Evolutionary conservation across 257 asterid species (phyloP).

Genomic region (Verbascum thapsus): DNA sequence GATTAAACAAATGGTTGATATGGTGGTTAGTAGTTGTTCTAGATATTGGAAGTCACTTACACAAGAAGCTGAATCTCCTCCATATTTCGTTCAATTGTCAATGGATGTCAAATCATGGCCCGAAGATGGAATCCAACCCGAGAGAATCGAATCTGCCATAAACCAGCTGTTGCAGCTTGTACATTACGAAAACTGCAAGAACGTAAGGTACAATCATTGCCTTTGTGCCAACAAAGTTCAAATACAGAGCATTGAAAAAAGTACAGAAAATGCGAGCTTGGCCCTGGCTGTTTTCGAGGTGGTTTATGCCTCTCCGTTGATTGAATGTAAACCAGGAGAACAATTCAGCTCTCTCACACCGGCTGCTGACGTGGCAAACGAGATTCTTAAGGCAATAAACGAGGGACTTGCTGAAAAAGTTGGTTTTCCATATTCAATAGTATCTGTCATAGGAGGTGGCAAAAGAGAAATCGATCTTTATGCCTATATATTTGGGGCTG

Average conservation of each 20-base stretch:
- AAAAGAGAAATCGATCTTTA: constrained; percentile 94
- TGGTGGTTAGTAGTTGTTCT: constrained; percentile 48
- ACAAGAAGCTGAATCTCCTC: constrained; percentile 80
- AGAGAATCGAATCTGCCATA: constrained; percentile 68
- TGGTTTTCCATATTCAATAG: constrained; percentile 78
- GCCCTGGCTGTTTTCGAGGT: constrained; percentile 97
- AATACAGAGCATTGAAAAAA: constrained; percentile 68
- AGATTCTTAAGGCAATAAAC: constrained; percentile 62
- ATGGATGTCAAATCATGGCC: constrained; percentile 71
- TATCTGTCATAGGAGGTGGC: constrained; percentile 93
- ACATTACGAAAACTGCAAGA: constrained; percentile 57
- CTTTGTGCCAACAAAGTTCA: constrained; percentile 62
- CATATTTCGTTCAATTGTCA: constrained; percentile 71
- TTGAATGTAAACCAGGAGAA: constrained; percentile 62
- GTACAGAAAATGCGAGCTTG: constrained; percentile 42
- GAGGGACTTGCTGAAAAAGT: constrained; percentile 58
- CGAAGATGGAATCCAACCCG: constrained; percentile 76
- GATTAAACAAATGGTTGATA: constrained; percentile 37
- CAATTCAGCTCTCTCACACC: constrained; percentile 89
- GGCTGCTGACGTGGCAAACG: constrained; percentile 91
- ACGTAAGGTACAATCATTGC: constrained; percentile 42
- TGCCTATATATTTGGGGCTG: constrained; percentile 94
- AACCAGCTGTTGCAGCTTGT: constrained; percentile 54
- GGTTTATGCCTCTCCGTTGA: constrained; percentile 67
- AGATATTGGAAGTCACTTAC: constrained; percentile 75